Conservation (phyloP, 139 green algal species). For the Auxenochlorella pyrenoidosa region DNA sequence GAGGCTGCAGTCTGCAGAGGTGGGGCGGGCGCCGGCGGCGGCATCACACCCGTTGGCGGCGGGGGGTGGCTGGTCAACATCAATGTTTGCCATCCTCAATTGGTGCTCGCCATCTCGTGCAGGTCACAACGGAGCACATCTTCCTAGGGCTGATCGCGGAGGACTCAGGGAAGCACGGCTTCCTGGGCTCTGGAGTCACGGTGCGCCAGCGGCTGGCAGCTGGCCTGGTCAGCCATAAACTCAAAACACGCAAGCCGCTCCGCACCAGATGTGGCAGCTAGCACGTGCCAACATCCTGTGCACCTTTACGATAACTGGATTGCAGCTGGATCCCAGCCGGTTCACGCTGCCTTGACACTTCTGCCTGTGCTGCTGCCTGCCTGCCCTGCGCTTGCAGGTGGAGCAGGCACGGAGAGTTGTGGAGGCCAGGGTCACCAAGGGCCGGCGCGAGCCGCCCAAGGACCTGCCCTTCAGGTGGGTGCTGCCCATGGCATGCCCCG, state of each 20-base stretch:
- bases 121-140: conserved; percentile 88
- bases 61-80: background rate
- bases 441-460: conserved; percentile 30
- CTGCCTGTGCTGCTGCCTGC: background rate
- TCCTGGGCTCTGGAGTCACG: conserved; percentile 77
- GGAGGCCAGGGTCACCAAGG: conserved; percentile 24
- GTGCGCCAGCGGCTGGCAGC: conserved; percentile 30
- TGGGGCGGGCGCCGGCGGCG: conserved; percentile 26
- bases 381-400: background rate
- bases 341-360: too few relatives aligned
- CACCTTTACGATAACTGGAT: too few relatives aligned
- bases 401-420: conserved; percentile 54
- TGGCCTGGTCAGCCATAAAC: background rate
- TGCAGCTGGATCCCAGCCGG: too few relatives aligned
- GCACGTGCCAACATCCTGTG: too few relatives aligned
- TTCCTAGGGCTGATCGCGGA: conserved; percentile 91
- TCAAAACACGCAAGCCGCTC: background rate
- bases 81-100: background rate
- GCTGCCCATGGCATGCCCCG: background rate
- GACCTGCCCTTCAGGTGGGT: conserved; percentile 77
- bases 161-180: conserved; percentile 70
- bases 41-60: background rate
- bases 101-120: background rate
- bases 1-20: conserved; percentile 64
- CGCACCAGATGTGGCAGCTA: too few relatives aligned